Evolutionary conservation across 2,329 filamentous ascomycete species (phyloP).

Genomic region (Claviceps sp.): DNA sequence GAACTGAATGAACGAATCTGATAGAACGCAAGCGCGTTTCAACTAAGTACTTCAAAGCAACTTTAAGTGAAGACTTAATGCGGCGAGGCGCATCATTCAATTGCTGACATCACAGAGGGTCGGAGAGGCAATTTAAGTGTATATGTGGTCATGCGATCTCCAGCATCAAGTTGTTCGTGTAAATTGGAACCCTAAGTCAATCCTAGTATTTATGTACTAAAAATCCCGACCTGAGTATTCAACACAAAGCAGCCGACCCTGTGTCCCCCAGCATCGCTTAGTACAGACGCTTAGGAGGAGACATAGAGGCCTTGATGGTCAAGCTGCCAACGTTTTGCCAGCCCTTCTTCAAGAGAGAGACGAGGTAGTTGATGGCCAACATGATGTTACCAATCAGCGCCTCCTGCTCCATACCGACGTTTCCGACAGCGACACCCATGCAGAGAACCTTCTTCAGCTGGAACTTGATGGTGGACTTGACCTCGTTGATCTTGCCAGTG

Average conservation of each 20-base stretch:
- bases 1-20: no score
- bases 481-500: constrained; percentile 88
- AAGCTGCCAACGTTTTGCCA: constrained; percentile 99
- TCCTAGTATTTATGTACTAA: not conserved
- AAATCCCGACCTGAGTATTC: not conserved
- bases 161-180: not conserved
- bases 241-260: constrained; percentile 9
- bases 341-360: constrained; percentile 99
- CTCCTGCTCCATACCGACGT: constrained; percentile 94
- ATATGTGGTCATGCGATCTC: not conserved
- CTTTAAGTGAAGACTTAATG: not conserved
- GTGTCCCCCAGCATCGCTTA: constrained; percentile 36
- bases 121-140: not conserved
- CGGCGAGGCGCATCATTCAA: not conserved
- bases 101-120: not conserved
- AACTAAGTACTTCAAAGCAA: not conserved
- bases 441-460: constrained; percentile 99
- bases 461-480: constrained; percentile 99
- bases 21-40: no score
- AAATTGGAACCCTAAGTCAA: constrained; percentile 6
- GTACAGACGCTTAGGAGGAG: constrained; percentile 94
- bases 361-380: constrained; percentile 99
- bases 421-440: constrained; percentile 98
- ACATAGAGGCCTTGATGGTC: constrained; percentile 99
- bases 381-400: constrained; percentile 98